Percentiles rank a stretch among this genome's conserved stretches.
Conservation (phyloP, 176 grass and related monocot species). For the Phoenix dactylifera region DNA sequence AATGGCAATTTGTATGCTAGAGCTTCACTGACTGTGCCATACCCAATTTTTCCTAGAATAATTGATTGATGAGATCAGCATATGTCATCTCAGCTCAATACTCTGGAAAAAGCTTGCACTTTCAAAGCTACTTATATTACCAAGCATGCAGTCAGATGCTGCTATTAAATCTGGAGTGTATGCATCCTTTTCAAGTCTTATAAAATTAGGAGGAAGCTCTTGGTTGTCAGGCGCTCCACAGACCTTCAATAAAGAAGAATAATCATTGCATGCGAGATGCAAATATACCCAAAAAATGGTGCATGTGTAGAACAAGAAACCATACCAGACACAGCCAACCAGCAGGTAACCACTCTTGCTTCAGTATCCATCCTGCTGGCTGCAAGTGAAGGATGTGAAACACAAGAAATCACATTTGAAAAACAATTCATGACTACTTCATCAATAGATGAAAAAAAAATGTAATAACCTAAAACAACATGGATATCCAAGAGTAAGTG, state of each 20-base stretch:
- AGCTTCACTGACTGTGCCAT: slow-evolving; percentile 91
- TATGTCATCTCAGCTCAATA: too few species aligned
- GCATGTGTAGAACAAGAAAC: too few species aligned
- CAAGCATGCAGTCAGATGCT: slow-evolving; percentile 98
- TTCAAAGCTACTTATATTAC: slow-evolving; percentile 32
- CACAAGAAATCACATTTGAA: too few species aligned
- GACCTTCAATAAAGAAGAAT: slow-evolving; percentile 37
- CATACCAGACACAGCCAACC: slow-evolving; percentile 94
- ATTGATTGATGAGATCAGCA: not conserved
- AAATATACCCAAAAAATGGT: too few species aligned
- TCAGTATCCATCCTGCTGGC: slow-evolving; percentile 87
- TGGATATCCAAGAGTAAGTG: too few species aligned
- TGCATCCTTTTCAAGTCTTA: slow-evolving; percentile 85
- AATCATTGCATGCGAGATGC: slow-evolving; percentile 11
- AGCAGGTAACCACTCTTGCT: slow-evolving; percentile 81
- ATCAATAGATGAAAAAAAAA: too few species aligned
- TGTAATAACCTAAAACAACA: too few species aligned
- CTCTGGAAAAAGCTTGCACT: not conserved
- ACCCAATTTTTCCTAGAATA: slow-evolving; percentile 83
- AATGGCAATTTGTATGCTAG: slow-evolving; percentile 95
- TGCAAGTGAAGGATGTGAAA: slow-evolving; percentile 18
- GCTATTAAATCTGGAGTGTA: slow-evolving; percentile 98
- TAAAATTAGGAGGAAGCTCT: slow-evolving; percentile 81
- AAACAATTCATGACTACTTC: too few species aligned
- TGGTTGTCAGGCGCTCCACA: slow-evolving; percentile 89